Conservation (phyloP, 805 yeast species). For the Lachancea nothofagi region DNA sequence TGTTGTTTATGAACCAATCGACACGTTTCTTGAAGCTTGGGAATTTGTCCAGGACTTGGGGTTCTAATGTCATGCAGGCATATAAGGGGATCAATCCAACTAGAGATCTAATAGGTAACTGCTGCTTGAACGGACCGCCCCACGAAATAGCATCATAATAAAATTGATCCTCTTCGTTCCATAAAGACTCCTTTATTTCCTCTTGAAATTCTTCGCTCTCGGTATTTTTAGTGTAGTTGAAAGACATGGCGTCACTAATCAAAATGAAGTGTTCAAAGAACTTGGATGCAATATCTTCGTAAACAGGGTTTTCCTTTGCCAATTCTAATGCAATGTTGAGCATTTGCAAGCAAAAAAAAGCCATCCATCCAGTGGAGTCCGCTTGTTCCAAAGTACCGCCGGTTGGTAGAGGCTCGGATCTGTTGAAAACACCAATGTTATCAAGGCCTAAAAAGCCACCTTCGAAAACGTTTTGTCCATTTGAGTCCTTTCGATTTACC, state of each 20-base stretch:
- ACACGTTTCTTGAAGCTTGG: slow-evolving; percentile 79
- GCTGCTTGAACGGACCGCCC: slow-evolving; percentile 62
- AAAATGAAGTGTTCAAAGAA: slow-evolving; percentile 88
- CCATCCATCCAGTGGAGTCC: slow-evolving; percentile 98
- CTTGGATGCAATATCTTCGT: slow-evolving; percentile 90
- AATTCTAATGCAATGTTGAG: slow-evolving; percentile 86
- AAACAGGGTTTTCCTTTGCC: slow-evolving; percentile 77
- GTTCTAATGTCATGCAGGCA: slow-evolving; percentile 84
- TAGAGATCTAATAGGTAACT: slow-evolving; percentile 78
- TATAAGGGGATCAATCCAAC: slow-evolving; percentile 90
- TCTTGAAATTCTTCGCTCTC: slow-evolving; percentile 36
- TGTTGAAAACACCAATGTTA: slow-evolving; percentile 86
- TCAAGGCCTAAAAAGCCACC: slow-evolving; percentile 93
- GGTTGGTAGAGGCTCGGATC: slow-evolving; percentile 89
- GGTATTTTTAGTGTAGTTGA: slow-evolving; percentile 33
- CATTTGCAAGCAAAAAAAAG: slow-evolving; percentile 85
- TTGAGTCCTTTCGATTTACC: slow-evolving; percentile 86
- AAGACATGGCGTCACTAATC: slow-evolving; percentile 92
- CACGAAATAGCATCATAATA: slow-evolving; percentile 87
- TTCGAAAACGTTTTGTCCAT: slow-evolving; percentile 85
- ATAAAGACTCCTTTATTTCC: slow-evolving; percentile 56
- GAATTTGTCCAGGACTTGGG: slow-evolving; percentile 68
- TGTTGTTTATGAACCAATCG: slow-evolving; percentile 75
- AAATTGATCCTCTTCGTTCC: slow-evolving; percentile 87
- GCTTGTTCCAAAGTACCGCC: slow-evolving; percentile 91